Percentiles rank a stretch among this genome's conserved stretches.
These are phyloP conservation scores for Boletus rufocinnamomeus DNA, from an alignment of 768 basidiomycete species.

Conservation along the genomic window DNA sequence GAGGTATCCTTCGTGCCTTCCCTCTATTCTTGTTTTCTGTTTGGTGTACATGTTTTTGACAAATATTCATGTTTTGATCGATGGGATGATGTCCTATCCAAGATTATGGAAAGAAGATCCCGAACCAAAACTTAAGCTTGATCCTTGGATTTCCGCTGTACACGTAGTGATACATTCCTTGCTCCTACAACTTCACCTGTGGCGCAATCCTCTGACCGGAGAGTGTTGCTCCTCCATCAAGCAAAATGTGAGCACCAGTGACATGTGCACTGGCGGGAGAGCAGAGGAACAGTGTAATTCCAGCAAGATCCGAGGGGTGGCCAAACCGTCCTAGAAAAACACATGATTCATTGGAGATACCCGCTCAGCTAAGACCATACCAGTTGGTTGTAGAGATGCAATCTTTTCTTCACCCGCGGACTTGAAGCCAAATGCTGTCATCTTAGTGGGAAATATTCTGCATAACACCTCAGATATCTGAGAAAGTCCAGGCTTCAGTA, in stretches of 20 bases:
- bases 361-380: conserved; percentile 35
- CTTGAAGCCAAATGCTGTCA: conserved; percentile 75
- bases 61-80: conserved; percentile 5
- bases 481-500: background rate
- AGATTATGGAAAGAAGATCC: background rate
- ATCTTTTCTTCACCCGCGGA: conserved; percentile 54
- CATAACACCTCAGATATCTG: background rate
- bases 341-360: background rate
- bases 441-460: conserved; percentile 79
- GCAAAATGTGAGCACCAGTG: conserved; percentile 68
- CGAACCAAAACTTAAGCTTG: background rate
- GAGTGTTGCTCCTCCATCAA: conserved; percentile 63
- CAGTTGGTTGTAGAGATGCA: conserved; percentile 60
- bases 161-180: background rate
- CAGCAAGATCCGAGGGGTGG: conserved; percentile 65
- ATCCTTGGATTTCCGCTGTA: background rate
- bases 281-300: conserved; percentile 66
- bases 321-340: conserved; percentile 60
- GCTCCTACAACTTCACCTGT: conserved; percentile 25
- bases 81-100: background rate
- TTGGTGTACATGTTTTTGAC: background rate
- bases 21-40: background rate
- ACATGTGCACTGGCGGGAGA: conserved; percentile 74
- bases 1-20: background rate
- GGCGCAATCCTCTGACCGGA: conserved; percentile 27